Conservation (phyloP, 495 filamentous ascomycete species). For the Aspergillus mulundensis region DNA sequence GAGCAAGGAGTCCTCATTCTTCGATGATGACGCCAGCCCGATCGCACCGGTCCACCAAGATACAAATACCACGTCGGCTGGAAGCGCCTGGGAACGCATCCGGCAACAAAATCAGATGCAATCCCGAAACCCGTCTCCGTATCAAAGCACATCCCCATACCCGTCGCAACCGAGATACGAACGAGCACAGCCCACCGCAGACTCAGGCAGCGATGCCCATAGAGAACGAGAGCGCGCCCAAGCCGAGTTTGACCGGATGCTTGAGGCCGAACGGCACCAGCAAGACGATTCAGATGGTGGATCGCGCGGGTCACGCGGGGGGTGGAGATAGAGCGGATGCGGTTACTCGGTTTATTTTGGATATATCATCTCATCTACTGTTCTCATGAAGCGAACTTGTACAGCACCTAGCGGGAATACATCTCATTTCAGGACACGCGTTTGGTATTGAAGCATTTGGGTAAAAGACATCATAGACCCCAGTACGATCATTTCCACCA, state of each 20-base stretch:
- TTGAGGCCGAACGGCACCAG: conserved; percentile 36
- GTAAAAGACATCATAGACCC: too few relatives aligned
- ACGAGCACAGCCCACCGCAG: not conserved
- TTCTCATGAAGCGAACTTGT: not conserved
- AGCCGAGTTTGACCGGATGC: conserved; percentile 39
- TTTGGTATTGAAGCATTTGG: too few relatives aligned
- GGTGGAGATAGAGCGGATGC: not conserved
- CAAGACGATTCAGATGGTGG: conserved; percentile 12
- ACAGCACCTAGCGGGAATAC: not conserved
- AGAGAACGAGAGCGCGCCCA: conserved; percentile 35
- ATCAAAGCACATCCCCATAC: not conserved
- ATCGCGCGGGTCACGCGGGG: not conserved
- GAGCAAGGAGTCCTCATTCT: conserved; percentile 21
- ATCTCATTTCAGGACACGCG: not conserved
- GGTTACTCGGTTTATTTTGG: not conserved
- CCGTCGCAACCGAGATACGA: not conserved
- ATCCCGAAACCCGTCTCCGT: conserved; percentile 2
- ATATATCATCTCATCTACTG: not conserved
- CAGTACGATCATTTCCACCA: too few relatives aligned
- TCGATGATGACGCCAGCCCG: conserved; percentile 41
- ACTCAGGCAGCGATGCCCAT: conserved; percentile 1
- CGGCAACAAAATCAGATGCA: conserved; percentile 23
- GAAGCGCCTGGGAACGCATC: conserved; percentile 43
- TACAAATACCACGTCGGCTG: conserved; percentile 12
- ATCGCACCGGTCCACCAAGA: conserved; percentile 33